Evolutionary conservation across 2,329 filamentous ascomycete genomes (phyloP), one percentile per base, ranked within the genome.

Genomic region (Metarhizium album): DNA sequence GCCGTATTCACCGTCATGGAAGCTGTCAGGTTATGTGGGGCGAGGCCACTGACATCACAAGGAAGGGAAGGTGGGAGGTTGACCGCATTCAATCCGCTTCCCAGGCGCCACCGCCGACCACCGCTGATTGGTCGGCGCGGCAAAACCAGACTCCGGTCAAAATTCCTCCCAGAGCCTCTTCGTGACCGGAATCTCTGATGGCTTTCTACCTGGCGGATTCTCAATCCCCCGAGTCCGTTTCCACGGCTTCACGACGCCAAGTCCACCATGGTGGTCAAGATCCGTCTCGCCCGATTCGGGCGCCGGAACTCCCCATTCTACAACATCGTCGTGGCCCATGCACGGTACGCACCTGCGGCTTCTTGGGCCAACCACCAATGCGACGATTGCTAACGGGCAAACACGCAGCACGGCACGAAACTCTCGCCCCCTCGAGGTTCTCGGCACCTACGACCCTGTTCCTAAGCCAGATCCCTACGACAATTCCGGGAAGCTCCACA

Each of bases 261-360:
- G 22, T 42, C 54, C 52, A 50, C 42, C 60, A 95, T 98, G 93
- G 91, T 97, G 55, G 78, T 98, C 63, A 87, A 87, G 68, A 93
- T 98, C 68, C 86, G 93, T 53, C 83, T 98, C 60, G 87, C 93
- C 60, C 90, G 93, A 68, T 95, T 97, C 68, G 90, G 90, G 65
- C 88, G 86, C 68, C 82, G 80, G 57, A 90, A 95, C 66, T 68
- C 80, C n/a, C 91, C 93, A 2, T 86, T 96, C 61, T 98, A 95
- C 78, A 98, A 98, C 73, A 96, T 98, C 57, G 89, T 97, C 58
- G 87, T 98, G 57, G 81, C 90, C 16, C 91, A 97, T 64, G 90
- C 90, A 45, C 84, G 90, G 87, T 94, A 79, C 57, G 75, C 56
- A 29, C 31, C 31, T 14, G n/a, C 37, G 37, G 49, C 42, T 46